phyloP scores from a whole-genome alignment of 2,329 filamentous ascomycete species.

The Balansia obtecta region DNA sequence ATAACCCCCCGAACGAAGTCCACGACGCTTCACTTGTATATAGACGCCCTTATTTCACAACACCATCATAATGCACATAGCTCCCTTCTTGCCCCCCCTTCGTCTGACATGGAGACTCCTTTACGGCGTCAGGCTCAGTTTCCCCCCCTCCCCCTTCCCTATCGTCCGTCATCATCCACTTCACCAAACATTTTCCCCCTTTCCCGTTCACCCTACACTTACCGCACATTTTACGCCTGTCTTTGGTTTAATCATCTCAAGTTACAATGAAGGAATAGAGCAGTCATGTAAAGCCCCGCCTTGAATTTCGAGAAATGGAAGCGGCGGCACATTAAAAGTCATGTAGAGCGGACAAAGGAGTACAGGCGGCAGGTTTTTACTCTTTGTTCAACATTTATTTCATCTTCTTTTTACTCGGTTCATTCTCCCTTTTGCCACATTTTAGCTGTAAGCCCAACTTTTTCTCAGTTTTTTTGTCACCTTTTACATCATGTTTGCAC shows the following conservation, averaged over 20 bases:
- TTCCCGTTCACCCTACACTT: neutral
- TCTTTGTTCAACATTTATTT: constrained; percentile 11
- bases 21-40: constrained; percentile 26
- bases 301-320: constrained; percentile 13
- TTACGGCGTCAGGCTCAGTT: neutral
- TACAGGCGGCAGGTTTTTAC: constrained; percentile 21
- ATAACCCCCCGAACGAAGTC: constrained; percentile 22
- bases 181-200: neutral
- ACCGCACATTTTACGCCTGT: constrained; percentile 5
- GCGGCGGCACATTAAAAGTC: constrained; percentile 26
- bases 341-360: constrained; percentile 29
- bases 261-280: constrained; percentile 26
- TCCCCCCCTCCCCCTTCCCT: neutral
- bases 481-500: constrained; percentile 9
- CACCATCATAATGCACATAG: constrained; percentile 28
- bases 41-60: constrained; percentile 19
- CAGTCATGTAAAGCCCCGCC: constrained; percentile 28
- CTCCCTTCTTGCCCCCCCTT: constrained; percentile 9
- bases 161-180: neutral
- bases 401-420: constrained; percentile 10
- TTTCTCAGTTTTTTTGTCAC: constrained; percentile 11
- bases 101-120: neutral
- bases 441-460: neutral
- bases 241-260: constrained; percentile 15
- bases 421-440: constrained; percentile 2